Evolutionary conservation across 1,139 yeast genomes (phyloP), one percentile per base, ranked within the genome.

Genomic region (Geotrichum carabidarum): DNA sequence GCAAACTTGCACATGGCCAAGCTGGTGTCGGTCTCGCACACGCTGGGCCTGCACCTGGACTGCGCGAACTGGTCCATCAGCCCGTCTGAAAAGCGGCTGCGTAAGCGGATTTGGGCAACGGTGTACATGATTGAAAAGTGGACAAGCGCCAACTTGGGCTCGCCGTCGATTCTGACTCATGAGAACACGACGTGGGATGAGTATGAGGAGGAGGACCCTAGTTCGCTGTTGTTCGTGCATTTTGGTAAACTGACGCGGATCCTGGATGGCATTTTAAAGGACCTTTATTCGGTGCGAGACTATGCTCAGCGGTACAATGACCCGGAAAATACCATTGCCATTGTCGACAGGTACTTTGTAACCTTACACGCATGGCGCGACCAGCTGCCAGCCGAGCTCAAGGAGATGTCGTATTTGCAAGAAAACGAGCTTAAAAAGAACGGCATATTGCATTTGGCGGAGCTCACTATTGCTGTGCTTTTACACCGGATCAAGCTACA

Each of bases 81-180:
- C 8, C 65, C 64, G 14, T 60, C 63, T 8, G 64, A 63, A 36
- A 71, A 70, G 52, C 57, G 62, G 34, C 58, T 70, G 14, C 59
- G 74, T 7, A 60, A 58, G n/a, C 61, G 70, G 15, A 61, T 70
- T 14, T 69, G 73, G 72, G 70, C 72, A 0, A 63, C 68, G 1
- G 64, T 68, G n/a, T 69, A 60, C 49, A 61, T 64, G n/a, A 65
- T 65, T 53, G 74, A 71, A 53, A 69, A 69, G 51, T 71, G 74
- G 74, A 59, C 67, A 11, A 61, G 71, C 1, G 68, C 67, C 5
- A 63, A 62, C 44, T 56, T 68, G 7, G 74, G 74, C 6, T 59
- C 66, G 27, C 74, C 74, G 1, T 60, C 70, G 6, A 47, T 69
- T 50, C 53, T 70, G 35, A 54, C 59, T 17, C 48, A 57, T 42